Percentiles rank a stretch among this genome's conserved stretches.
phyloP scores from a whole-genome alignment of 768 basidiomycete genomes.

The Lentinula guzmanii region DNA sequence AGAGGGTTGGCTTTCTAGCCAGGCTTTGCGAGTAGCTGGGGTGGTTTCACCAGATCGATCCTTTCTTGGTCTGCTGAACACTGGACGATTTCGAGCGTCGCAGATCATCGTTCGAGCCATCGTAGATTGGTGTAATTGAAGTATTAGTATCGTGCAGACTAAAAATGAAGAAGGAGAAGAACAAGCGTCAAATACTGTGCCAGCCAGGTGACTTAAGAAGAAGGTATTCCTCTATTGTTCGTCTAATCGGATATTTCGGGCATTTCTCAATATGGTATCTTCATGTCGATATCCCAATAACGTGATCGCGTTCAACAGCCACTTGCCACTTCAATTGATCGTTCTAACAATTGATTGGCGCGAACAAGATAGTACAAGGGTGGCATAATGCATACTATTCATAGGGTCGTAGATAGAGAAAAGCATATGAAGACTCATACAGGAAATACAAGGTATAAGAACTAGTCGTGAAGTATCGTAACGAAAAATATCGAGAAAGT shows the following conservation, averaged over 20 bases:
- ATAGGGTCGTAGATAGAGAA: neutral
- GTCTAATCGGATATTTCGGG: neutral
- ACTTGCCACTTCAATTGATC: too few relatives aligned
- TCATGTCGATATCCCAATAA: neutral
- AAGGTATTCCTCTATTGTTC: neutral
- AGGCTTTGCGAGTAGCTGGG: neutral
- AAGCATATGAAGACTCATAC: too few relatives aligned
- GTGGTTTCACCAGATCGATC: neutral
- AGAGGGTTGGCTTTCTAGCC: neutral
- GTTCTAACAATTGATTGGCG: too few relatives aligned
- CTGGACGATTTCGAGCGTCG: neutral
- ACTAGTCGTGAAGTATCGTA: neutral
- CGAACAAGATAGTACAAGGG: too few relatives aligned
- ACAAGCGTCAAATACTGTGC: too few relatives aligned
- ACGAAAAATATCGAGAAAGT: neutral
- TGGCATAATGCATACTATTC: too few relatives aligned
- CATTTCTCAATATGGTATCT: neutral
- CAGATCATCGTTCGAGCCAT: neutral
- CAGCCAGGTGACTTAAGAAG: too few relatives aligned
- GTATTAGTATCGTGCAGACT: too few relatives aligned
- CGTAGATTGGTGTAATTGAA: too few relatives aligned
- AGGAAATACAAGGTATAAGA: too few relatives aligned
- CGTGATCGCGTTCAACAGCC: neutral
- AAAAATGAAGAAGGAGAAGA: too few relatives aligned
- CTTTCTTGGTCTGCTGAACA: neutral